Conservation (phyloP, 163 green algal genomes). For the Chlamydomonas reinhardtii region DNA sequence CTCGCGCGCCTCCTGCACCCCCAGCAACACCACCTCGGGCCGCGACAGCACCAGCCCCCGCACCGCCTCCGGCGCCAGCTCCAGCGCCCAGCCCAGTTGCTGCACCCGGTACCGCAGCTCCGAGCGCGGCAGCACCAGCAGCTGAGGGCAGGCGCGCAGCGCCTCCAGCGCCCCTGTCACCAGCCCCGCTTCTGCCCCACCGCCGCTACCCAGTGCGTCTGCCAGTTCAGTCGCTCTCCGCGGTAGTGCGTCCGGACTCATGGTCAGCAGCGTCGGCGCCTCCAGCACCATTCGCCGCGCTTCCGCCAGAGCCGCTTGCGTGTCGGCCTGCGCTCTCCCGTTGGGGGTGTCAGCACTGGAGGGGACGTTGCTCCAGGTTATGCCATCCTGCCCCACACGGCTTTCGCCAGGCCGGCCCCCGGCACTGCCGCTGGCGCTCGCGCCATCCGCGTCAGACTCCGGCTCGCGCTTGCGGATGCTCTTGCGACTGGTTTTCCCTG, state of each 20-base stretch:
- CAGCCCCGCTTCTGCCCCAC: no score
- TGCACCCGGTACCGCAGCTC: slow-evolving; percentile 10
- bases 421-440: no score
- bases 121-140: slow-evolving; percentile 17
- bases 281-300: slow-evolving; percentile 9
- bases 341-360: no score
- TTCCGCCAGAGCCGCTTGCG: not conserved
- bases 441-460: no score
- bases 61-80: not conserved
- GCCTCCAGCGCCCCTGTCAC: not conserved
- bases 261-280: slow-evolving; percentile 42
- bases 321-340: no score
- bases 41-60: slow-evolving; percentile 9
- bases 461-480: no score
- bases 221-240: not conserved
- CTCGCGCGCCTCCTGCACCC: not conserved
- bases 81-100: slow-evolving; percentile 24
- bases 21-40: not conserved
- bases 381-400: no score
- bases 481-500: not conserved
- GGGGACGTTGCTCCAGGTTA: no score
- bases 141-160: not conserved
- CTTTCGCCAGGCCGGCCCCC: no score
- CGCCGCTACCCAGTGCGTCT: not conserved
- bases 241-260: not conserved